These are phyloP conservation scores for Cornus florida DNA, from an alignment of 148 eudicot species.

Conservation along the genomic window DNA sequence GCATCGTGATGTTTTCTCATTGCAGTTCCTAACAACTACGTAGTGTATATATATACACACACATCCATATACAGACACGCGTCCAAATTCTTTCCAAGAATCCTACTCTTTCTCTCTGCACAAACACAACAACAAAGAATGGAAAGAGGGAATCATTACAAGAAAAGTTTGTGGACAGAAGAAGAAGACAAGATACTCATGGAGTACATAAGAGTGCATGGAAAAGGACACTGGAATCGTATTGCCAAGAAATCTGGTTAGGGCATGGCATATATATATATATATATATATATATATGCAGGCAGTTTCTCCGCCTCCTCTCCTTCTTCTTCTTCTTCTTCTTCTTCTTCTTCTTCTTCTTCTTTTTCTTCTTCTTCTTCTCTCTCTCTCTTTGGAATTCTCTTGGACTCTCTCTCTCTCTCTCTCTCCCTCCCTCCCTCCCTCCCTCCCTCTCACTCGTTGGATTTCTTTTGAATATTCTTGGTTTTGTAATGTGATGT, in stretches of 20 bases:
- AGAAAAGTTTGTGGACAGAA: not conserved
- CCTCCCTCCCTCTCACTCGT: too few species aligned
- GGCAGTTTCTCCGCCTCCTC: too few species aligned
- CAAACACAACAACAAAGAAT: not conserved
- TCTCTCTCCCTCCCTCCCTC: not conserved
- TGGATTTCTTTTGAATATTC: not conserved
- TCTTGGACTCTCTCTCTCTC: too few species aligned
- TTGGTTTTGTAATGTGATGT: not conserved
- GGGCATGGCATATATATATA: too few species aligned
- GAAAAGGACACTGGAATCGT: not conserved
- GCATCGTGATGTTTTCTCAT: not conserved
- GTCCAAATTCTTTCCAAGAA: not conserved
- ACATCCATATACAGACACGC: not conserved
- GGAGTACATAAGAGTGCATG: not conserved
- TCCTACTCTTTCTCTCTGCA: not conserved
- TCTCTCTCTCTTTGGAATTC: too few species aligned
- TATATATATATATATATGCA: too few species aligned
- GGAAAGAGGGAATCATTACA: slow-evolving; percentile 1
- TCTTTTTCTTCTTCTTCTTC: too few species aligned
- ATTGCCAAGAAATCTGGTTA: not conserved
- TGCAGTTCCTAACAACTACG: too few species aligned
- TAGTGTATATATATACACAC: too few species aligned
- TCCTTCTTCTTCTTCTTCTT: too few species aligned
- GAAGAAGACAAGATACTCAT: not conserved
- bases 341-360: too few species aligned